phyloP scores from a whole-genome alignment of 768 basidiomycete species.

The Coprinopsis sp. region DNA sequence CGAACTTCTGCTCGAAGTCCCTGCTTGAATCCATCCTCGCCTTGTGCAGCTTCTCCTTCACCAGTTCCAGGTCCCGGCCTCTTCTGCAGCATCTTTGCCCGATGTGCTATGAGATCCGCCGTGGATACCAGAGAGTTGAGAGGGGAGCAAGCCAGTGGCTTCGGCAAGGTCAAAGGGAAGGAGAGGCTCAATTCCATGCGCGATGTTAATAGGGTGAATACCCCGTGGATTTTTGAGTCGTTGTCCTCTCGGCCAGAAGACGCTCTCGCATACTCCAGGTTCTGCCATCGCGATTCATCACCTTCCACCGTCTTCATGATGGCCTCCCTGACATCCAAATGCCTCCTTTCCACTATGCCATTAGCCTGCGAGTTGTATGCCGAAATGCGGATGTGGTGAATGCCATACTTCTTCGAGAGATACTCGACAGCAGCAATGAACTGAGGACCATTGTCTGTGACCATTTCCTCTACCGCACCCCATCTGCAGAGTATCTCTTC shows the following conservation, averaged over 20 bases:
- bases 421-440: constrained; percentile 19
- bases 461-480: constrained; percentile 30
- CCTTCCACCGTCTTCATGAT: constrained; percentile 28
- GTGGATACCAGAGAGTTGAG: constrained; percentile 8
- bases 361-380: constrained; percentile 40
- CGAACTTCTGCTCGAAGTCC: constrained; percentile 21
- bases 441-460: constrained; percentile 29
- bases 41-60: constrained; percentile 15
- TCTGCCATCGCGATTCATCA: constrained; percentile 25
- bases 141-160: constrained; percentile 12
- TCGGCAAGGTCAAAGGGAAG: constrained; percentile 26
- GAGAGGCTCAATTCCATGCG: constrained; percentile 29
- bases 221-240: constrained; percentile 25
- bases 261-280: constrained; percentile 16
- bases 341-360: constrained; percentile 26
- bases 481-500: constrained; percentile 31
- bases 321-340: constrained; percentile 22
- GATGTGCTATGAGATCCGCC: constrained; percentile 18
- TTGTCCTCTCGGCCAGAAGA: constrained; percentile 30
- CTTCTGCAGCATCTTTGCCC: constrained; percentile 22
- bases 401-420: constrained; percentile 22
- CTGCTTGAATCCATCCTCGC: constrained; percentile 8
- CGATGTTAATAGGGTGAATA: constrained; percentile 32
- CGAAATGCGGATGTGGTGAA: constrained; percentile 36
- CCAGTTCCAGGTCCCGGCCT: constrained; percentile 17